Base-by-base conservation (phyloP, 176 grass and related monocot genomes). In the Rhynchospora pubera region DNA sequence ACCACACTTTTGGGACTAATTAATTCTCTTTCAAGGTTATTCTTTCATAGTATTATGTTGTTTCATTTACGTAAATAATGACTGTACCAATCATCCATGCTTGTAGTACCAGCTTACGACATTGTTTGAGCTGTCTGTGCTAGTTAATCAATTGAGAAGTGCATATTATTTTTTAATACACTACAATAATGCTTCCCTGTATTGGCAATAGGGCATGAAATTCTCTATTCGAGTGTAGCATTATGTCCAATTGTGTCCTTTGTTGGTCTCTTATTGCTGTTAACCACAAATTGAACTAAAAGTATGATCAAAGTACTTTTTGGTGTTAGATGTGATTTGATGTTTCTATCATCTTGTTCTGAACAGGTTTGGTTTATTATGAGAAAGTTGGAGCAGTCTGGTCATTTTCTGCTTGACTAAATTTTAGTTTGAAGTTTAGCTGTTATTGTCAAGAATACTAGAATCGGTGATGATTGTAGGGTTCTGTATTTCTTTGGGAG, bases 21-120 rank as follows among this genome's bases (percentile, higher is more conserved):
- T 73, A 85, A 87, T 88, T 92, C 90, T 70, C 62, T 97, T 61
- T 89, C 92, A 91, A 94, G 94, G 94, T 97, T 22, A 81, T 46
- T 34, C 46, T 81, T 88, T 78, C 59, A 2, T 60, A 56, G 60
- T 15, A 26, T 75, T 16, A 53, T 75, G 71, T 53, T 53, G 28
- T 9, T 70, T 39, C 34, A 70, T 70, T 52, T 75, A 75, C 14
- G 47, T 26, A 26, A 53, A 7, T 28, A 10, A 45, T 74, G 1
- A 9, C 45, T 26, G 46, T 74, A 69, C 70, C 45, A 9, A n/a
- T 51, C 12, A 74, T 52, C 46, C 46, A 51, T 52, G 70, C 51
- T 75, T 75, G 23, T 53, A 53, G 6, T 53, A 7, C 23, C 52
- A 75, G 16, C 46, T 75, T 30, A 53, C 19, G 5, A 30, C 47